These are phyloP conservation scores for Spathaspora passalidarum DNA, from an alignment of 805 yeast genomes.

Conservation along the genomic window DNA sequence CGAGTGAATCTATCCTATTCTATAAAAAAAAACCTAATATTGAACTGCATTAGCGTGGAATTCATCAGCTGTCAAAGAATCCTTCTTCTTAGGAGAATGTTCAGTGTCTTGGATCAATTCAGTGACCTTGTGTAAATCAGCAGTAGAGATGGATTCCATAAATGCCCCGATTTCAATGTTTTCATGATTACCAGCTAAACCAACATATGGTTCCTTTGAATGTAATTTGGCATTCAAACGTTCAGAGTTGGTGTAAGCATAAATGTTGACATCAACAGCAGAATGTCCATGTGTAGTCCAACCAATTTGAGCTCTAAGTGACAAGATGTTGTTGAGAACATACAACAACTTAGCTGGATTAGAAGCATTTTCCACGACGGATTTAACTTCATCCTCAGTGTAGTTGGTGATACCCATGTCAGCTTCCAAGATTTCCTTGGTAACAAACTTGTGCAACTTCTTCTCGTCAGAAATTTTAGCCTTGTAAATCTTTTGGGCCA, in stretches of 20 bases:
- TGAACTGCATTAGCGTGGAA: constrained; percentile 7
- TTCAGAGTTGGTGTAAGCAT: constrained; percentile 66
- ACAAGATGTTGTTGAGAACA: constrained; percentile 65
- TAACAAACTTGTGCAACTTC: constrained; percentile 43
- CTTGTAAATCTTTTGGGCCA: constrained; percentile 44
- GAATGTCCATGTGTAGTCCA: constrained; percentile 97
- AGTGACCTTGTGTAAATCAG: constrained; percentile 49
- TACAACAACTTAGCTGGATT: constrained; percentile 43
- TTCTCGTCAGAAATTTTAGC: constrained; percentile 17
- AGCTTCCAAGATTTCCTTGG: constrained; percentile 51
- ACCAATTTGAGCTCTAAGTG: constrained; percentile 85
- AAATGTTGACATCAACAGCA: constrained; percentile 92
- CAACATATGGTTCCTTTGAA: constrained; percentile 22
- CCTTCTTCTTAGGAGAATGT: constrained; percentile 35
- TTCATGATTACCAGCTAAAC: constrained; percentile 77
- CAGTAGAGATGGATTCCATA: constrained; percentile 53
- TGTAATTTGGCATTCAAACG: constrained; percentile 38
- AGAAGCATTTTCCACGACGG: constrained; percentile 15
- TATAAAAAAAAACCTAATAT: background rate
- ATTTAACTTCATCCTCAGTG: constrained; percentile 46
- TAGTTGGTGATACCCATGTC: constrained; percentile 67
- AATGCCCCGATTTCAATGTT: constrained; percentile 81
- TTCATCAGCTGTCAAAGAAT: background rate
- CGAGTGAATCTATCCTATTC: background rate
- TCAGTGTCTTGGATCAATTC: constrained; percentile 46